Percentiles rank a stretch among this genome's conserved stretches.
Conservation (phyloP, 2,329 filamentous ascomycete genomes). For the Colletotrichum orbiculare region DNA sequence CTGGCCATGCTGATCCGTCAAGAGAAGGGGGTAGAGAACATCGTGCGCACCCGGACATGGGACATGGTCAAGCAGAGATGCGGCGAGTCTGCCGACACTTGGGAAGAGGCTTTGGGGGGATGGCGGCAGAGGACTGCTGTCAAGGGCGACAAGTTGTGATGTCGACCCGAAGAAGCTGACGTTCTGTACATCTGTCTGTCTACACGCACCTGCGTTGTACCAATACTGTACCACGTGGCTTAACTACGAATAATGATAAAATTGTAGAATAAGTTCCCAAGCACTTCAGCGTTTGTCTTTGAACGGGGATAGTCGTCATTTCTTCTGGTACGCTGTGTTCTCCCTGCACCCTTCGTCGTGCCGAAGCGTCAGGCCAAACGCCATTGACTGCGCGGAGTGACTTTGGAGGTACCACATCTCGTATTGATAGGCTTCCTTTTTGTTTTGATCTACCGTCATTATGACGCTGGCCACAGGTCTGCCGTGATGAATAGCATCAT, state of each 20-base stretch:
- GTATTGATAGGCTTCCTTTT: no score
- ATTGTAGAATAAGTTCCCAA: not conserved
- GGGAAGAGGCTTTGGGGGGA: slow-evolving; percentile 72
- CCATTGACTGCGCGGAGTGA: no score
- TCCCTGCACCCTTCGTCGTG: no score
- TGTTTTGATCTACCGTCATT: no score
- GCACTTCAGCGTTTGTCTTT: no score
- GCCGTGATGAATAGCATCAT: no score
- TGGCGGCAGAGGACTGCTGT: slow-evolving; percentile 57
- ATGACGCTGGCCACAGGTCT: no score
- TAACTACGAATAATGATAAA: slow-evolving; percentile 23
- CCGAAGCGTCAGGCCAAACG: no score
- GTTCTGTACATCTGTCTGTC: not conserved
- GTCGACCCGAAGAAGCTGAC: not conserved
- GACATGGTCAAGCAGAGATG: slow-evolving; percentile 81
- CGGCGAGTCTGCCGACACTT: slow-evolving; percentile 65
- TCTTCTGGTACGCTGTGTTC: no score
- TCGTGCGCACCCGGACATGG: slow-evolving; percentile 87
- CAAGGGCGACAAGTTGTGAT: slow-evolving; percentile 14
- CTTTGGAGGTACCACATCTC: no score
- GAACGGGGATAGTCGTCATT: no score
- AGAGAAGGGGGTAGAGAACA: slow-evolving; percentile 80
- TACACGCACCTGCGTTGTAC: slow-evolving; percentile 14
- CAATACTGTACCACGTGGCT: slow-evolving; percentile 24
- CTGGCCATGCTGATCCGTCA: slow-evolving; percentile 79